Evolutionary conservation across 2,329 filamentous ascomycete genomes (phyloP).

Genomic region (Lachnellula suecica): DNA sequence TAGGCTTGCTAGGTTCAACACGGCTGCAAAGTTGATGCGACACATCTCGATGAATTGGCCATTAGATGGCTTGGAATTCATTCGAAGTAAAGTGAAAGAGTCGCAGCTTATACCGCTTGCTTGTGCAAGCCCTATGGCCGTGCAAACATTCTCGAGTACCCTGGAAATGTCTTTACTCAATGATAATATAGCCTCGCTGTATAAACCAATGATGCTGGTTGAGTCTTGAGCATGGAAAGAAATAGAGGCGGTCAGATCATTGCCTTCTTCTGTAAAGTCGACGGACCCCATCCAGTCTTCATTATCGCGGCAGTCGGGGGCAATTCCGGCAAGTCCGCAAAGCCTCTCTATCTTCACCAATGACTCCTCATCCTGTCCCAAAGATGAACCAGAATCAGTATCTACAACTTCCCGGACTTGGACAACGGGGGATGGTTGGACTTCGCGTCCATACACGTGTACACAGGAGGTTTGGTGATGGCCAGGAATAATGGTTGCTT

Average conservation of each 20-base stretch:
- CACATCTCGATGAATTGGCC: neutral
- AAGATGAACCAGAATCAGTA: too few species aligned
- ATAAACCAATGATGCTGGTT: neutral
- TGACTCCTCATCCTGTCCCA: neutral
- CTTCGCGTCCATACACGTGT: neutral
- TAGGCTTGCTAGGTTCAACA: too few species aligned
- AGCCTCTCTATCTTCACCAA: conserved; percentile 2
- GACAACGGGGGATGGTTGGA: neutral
- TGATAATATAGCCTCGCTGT: neutral
- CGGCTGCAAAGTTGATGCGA: neutral
- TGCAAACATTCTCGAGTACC: neutral
- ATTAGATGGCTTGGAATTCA: too few species aligned
- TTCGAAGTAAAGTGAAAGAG: conserved; percentile 3
- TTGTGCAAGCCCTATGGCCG: conserved; percentile 5
- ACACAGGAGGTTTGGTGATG: conserved; percentile 6
- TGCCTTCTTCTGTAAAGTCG: conserved; percentile 1
- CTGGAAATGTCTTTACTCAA: too few species aligned
- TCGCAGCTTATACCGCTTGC: conserved; percentile 6
- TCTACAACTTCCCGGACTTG: neutral
- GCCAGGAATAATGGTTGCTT: neutral
- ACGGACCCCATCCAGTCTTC: neutral
- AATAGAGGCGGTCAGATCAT: neutral
- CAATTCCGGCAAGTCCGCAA: conserved; percentile 6
- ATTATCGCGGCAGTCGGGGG: neutral
- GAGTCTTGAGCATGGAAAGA: neutral